Conservation (phyloP, 2,329 filamentous ascomycete genomes). For the Pseudogymnoascus sp. region DNA sequence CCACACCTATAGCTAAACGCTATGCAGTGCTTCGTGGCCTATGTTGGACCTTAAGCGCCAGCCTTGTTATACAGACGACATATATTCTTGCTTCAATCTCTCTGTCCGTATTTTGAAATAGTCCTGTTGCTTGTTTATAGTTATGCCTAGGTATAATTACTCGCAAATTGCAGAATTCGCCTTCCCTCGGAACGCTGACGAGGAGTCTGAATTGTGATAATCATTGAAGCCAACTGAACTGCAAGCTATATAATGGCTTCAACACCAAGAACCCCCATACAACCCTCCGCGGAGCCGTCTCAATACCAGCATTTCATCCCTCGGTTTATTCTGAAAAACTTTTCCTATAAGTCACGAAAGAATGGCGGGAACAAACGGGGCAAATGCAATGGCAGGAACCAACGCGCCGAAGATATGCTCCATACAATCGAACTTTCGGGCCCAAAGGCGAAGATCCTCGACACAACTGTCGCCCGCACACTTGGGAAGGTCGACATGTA, state of each 20-base stretch:
- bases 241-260: not conserved
- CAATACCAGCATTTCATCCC: constrained; percentile 33
- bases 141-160: not conserved
- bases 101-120: not conserved
- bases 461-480: constrained; percentile 20
- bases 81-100: not conserved
- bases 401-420: constrained; percentile 19
- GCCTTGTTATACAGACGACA: not conserved
- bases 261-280: not conserved
- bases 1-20: not conserved
- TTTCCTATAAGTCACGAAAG: constrained; percentile 19
- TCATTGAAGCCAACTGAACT: not conserved
- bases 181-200: not conserved
- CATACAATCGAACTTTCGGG: constrained; percentile 21
- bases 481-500: constrained; percentile 31
- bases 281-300: not conserved
- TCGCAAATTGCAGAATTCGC: not conserved
- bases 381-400: constrained; percentile 13
- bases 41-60: not conserved
- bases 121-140: not conserved
- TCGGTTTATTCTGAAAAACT: constrained; percentile 31
- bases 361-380: constrained; percentile 8
- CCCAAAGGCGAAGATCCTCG: constrained; percentile 12
- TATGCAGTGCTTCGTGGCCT: not conserved
- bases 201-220: not conserved